Base-by-base conservation (phyloP, 495 filamentous ascomycete genomes). In the Penicillium arizonense region DNA sequence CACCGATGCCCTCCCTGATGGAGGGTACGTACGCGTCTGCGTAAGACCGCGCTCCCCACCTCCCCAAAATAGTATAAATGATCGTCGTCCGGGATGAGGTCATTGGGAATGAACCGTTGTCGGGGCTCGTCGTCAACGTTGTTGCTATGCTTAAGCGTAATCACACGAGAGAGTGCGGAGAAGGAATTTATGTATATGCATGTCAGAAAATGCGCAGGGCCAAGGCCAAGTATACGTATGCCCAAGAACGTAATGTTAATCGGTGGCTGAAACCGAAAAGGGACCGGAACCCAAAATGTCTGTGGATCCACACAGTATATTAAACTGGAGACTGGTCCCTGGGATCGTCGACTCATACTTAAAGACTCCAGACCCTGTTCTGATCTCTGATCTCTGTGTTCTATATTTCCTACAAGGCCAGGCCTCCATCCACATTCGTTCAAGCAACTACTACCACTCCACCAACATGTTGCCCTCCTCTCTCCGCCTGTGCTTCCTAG, bases 211-310 rank as follows among this genome's bases (percentile, higher is more conserved):
- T 18, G 18, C 18, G 13, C 12, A 5, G 5, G 14, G 50, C 43
- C 50, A 46, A 46, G 43, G 11, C 50, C 6, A 21, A 55, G 52
- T 50, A 55, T 55, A 55, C 53, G 53, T 55, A 55, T 20, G 26
- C 44, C 26, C 33, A 49, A 23, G 52, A 44, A 50, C 53, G 40
- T 41, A 41, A n/a, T n/a, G n/a, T n/a, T n/a, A n/a, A 50, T 33
- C 35, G 26, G 26, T 40, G 44, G 44, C 36, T 28, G 37, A 32
- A 28, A 23, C 23, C 16, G n/a, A 40, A 50, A 37, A 32, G 23
- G 21, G 6, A n/a, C 13, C n/a, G 47, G 47, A 33, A 41, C 30
- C n/a, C 39, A 20, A 23, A 42, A 30, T 6, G 28, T 13, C 39
- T 12, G 11, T 23, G 21, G 28, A 43, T 45, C 52, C 52, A 47